A percentile compares a stretch with the other conserved stretches of the same genome.
phyloP scores from a whole-genome alignment of 2,329 filamentous ascomycete genomes.

The Sporothrix brunneoviolacea region DNA sequence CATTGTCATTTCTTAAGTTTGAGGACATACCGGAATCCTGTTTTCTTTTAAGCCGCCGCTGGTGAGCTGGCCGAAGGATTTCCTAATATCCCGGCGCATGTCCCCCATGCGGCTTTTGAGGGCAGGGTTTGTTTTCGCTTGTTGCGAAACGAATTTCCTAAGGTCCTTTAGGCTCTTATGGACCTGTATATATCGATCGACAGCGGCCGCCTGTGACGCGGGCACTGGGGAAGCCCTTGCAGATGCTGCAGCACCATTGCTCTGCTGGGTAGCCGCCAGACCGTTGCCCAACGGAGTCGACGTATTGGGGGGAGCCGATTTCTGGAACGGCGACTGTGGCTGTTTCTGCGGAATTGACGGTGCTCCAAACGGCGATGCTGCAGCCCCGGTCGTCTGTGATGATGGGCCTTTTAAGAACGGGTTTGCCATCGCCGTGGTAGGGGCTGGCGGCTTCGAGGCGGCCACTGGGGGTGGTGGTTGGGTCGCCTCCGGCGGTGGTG shows the following conservation, averaged over 20 bases:
- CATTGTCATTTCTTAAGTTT: too few species aligned
- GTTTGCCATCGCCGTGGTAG: neutral
- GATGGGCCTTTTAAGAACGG: neutral
- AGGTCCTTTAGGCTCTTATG: conserved; percentile 62
- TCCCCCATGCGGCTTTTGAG: conserved; percentile 64
- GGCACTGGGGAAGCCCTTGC: conserved; percentile 4
- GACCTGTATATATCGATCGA: conserved; percentile 47
- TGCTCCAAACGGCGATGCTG: neutral
- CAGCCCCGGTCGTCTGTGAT: neutral
- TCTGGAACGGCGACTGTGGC: too few species aligned
- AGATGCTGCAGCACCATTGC: neutral
- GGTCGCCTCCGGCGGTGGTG: too few species aligned
- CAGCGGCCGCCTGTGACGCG: neutral
- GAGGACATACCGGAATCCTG: conserved; percentile 39
- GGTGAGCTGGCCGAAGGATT: conserved; percentile 67
- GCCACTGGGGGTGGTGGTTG: neutral
- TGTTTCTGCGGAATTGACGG: too few species aligned
- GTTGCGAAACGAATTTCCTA: conserved; percentile 37
- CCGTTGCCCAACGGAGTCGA: neutral
- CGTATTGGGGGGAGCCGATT: neutral
- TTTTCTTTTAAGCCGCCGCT: conserved; percentile 37
- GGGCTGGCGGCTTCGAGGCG: too few species aligned
- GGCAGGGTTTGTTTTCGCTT: conserved; percentile 47
- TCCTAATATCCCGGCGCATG: conserved; percentile 63
- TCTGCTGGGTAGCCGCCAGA: neutral